A percentile compares a stretch with the other conserved stretches of the same genome.
Evolutionary conservation across 345 rosid genomes (phyloP).

Genomic region (Rhodomyrtus tomentosa): DNA sequence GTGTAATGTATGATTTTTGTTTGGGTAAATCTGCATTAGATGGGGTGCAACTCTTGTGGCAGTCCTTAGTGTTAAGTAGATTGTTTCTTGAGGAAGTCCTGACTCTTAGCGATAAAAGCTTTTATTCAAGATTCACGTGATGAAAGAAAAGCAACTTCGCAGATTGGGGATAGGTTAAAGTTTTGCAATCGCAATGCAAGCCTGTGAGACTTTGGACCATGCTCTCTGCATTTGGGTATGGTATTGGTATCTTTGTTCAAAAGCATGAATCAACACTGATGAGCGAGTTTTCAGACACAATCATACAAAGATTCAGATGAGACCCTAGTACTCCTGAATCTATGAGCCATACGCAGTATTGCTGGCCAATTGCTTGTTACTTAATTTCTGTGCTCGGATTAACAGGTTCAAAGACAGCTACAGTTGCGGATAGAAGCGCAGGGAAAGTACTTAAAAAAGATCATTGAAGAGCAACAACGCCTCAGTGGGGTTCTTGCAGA

Average conservation of each 20-base stretch:
- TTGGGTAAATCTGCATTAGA: not conserved
- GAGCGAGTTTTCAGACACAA: not conserved
- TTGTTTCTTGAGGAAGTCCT: not conserved
- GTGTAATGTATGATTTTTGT: not conserved
- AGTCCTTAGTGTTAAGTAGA: not conserved
- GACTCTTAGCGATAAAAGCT: not conserved
- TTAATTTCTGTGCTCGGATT: not conserved
- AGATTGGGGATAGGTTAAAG: not conserved
- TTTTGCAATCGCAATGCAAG: not conserved
- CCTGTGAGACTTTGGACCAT: not conserved
- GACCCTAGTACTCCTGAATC: not conserved
- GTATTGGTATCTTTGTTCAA: not conserved
- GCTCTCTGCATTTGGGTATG: not conserved
- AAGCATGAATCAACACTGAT: not conserved
- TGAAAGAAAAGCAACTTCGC: not conserved
- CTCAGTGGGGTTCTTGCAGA: slow-evolving; percentile 59
- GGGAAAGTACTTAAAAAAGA: slow-evolving; percentile 91
- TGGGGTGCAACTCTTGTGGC: not conserved
- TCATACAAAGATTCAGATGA: not conserved
- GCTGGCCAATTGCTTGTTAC: not conserved
- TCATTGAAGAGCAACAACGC: slow-evolving; percentile 92
- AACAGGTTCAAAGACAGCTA: slow-evolving; percentile 89
- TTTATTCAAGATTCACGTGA: not conserved
- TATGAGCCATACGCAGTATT: not conserved
- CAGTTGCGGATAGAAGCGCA: slow-evolving; percentile 94